These are phyloP conservation scores for Fusarium pilosicola DNA, from an alignment of 2,329 filamentous ascomycete genomes.

Conservation along the genomic window DNA sequence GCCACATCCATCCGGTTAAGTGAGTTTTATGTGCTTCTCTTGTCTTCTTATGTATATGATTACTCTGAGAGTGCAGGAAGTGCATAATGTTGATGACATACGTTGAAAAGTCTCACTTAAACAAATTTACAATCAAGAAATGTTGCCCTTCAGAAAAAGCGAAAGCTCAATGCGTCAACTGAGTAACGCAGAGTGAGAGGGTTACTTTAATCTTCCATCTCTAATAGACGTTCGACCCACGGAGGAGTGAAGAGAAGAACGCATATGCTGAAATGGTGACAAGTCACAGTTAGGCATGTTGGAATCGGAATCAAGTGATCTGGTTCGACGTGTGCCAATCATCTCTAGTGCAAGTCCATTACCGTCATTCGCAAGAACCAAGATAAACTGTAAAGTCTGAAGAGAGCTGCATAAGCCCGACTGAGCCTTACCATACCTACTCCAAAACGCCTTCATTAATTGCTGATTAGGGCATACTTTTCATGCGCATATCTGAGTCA, in stretches of 20 bases:
- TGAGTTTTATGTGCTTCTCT: neutral
- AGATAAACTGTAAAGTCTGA: constrained; percentile 3
- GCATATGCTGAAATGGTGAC: constrained; percentile 64
- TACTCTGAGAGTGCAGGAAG: neutral
- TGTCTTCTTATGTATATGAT: neutral
- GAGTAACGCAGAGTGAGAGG: constrained; percentile 64
- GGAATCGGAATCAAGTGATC: neutral
- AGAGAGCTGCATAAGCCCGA: constrained; percentile 6
- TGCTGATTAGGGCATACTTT: neutral
- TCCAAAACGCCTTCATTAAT: constrained; percentile 28
- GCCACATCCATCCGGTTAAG: neutral
- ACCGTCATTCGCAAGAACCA: constrained; percentile 29
- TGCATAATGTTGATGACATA: neutral
- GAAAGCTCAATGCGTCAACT: constrained; percentile 56
- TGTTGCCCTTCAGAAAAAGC: constrained; percentile 61
- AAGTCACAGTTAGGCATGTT: constrained; percentile 9
- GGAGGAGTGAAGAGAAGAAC: constrained; percentile 59
- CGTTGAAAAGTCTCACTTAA: neutral
- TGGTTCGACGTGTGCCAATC: neutral
- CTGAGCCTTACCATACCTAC: constrained; percentile 25
- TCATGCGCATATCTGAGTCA: neutral
- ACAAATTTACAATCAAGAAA: constrained; percentile 7
- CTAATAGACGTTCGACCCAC: constrained; percentile 65
- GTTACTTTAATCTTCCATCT: constrained; percentile 62
- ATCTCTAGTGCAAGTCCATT: constrained; percentile 15